Evolutionary conservation across 2,329 filamentous ascomycete genomes (phyloP).

Genomic region (Aspergillus puulaauensis): DNA sequence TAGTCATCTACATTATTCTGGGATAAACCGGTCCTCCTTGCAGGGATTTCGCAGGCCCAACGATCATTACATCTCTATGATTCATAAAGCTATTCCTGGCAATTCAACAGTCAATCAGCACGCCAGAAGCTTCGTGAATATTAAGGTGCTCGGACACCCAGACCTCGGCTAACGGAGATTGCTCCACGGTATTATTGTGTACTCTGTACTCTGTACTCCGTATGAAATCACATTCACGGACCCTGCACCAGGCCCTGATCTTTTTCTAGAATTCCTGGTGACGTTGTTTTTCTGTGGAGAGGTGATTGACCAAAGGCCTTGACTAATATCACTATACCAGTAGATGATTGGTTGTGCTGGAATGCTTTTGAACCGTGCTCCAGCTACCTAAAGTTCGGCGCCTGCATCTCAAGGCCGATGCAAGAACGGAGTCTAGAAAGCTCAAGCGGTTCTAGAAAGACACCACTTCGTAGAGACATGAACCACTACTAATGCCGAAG

Average conservation of each 20-base stretch:
- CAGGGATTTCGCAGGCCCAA: too few relatives aligned
- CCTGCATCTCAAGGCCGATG: background rate
- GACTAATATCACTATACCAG: background rate
- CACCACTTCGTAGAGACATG: background rate
- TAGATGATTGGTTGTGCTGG: background rate
- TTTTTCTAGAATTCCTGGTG: constrained; percentile 9
- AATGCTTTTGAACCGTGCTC: background rate
- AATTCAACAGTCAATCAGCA: background rate
- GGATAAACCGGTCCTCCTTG: too few relatives aligned
- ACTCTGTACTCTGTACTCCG: too few relatives aligned
- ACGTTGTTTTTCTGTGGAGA: background rate
- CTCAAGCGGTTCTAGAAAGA: background rate
- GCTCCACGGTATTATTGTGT: too few relatives aligned
- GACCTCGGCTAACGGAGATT: background rate
- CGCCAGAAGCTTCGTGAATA: background rate
- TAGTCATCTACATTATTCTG: background rate
- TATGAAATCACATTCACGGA: too few relatives aligned
- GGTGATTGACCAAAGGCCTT: background rate
- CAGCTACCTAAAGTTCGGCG: too few relatives aligned
- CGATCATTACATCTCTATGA: constrained; percentile 3
- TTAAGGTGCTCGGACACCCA: background rate
- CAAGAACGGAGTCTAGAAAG: background rate
- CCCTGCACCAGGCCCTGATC: background rate
- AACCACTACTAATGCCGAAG: background rate
- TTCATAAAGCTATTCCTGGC: background rate